These are phyloP conservation scores for Claviceps maximensis DNA, from an alignment of 2,329 filamentous ascomycete genomes.

Conservation along the genomic window DNA sequence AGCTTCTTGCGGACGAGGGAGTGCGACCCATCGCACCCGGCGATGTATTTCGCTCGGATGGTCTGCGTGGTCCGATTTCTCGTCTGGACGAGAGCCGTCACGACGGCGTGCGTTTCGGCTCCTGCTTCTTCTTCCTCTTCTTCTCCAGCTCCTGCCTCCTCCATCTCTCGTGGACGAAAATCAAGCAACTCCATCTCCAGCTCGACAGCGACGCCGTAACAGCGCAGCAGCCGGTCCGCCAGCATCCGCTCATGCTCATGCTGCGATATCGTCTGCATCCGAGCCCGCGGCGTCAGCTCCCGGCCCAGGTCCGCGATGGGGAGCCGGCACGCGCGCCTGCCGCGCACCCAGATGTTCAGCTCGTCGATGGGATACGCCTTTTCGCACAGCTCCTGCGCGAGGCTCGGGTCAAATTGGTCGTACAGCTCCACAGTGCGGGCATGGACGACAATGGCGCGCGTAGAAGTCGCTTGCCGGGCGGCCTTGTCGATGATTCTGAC, in stretches of 20 bases:
- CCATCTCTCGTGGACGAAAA: constrained; percentile 30
- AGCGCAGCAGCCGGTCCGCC: constrained; percentile 14
- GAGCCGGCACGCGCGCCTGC: background rate
- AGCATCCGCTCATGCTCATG: constrained; percentile 36
- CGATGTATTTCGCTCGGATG: constrained; percentile 14
- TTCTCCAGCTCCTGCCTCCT: constrained; percentile 37
- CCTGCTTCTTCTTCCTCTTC: background rate
- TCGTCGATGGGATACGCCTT: background rate
- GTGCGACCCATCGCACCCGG: constrained; percentile 1
- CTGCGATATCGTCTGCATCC: background rate
- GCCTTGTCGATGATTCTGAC: constrained; percentile 34
- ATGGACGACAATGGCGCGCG: constrained; percentile 1
- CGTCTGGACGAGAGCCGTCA: constrained; percentile 19
- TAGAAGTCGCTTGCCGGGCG: constrained; percentile 25
- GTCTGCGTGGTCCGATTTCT: constrained; percentile 14
- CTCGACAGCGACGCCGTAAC: background rate
- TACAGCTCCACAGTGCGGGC: constrained; percentile 2
- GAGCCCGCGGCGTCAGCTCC: background rate
- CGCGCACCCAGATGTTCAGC: constrained; percentile 1
- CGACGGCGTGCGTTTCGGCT: constrained; percentile 29
- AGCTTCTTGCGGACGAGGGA: constrained; percentile 1
- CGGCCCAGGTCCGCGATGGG: background rate
- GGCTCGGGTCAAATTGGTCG: background rate
- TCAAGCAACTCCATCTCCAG: constrained; percentile 28
- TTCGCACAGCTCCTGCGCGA: background rate